A percentile compares a stretch with the other conserved stretches of the same genome.
Evolutionary conservation across 2,329 filamentous ascomycete genomes (phyloP).

Genomic region (Aschersonia sp.): DNA sequence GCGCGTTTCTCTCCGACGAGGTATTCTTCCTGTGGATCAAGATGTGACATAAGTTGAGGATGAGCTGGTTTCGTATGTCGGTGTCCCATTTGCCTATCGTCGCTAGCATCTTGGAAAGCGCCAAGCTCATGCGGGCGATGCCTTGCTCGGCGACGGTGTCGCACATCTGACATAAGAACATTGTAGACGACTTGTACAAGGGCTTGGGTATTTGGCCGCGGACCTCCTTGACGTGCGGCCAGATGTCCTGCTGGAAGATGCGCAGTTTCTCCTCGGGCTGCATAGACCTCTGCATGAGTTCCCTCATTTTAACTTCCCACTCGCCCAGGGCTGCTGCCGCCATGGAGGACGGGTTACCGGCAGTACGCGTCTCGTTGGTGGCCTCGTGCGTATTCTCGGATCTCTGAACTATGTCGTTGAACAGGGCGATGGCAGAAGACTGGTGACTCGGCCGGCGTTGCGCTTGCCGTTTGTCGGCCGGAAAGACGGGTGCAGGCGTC

Average conservation of each 20-base stretch:
- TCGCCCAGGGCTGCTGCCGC: slow-evolving; percentile 8
- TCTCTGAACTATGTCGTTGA: slow-evolving; percentile 19
- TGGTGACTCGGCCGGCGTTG: slow-evolving; percentile 1
- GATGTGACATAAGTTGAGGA: slow-evolving; percentile 16
- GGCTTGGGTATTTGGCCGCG: slow-evolving; percentile 14
- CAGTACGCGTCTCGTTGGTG: not conserved
- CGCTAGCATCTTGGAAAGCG: slow-evolving; percentile 12
- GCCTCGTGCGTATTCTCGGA: not conserved
- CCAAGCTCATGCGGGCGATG: slow-evolving; percentile 6
- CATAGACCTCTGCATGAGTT: slow-evolving; percentile 8
- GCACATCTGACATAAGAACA: slow-evolving; percentile 9
- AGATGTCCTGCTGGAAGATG: slow-evolving; percentile 14
- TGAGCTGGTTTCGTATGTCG: slow-evolving; percentile 14
- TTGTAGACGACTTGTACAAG: slow-evolving; percentile 10
- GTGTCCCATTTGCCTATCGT: slow-evolving; percentile 13
- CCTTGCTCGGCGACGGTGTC: slow-evolving; percentile 8
- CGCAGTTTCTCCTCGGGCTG: slow-evolving; percentile 8
- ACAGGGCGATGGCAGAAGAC: slow-evolving; percentile 16
- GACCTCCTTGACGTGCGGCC: slow-evolving; percentile 14
- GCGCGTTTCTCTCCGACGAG: slow-evolving; percentile 4
- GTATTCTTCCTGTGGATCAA: slow-evolving; percentile 7
- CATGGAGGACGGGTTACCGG: no score
- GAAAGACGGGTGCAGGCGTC: not conserved
- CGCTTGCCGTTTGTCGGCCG: not conserved
- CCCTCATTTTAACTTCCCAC: slow-evolving; percentile 16